Base-by-base conservation (phyloP, 2,329 filamentous ascomycete species). In the Trichoderma pleuroti region DNA sequence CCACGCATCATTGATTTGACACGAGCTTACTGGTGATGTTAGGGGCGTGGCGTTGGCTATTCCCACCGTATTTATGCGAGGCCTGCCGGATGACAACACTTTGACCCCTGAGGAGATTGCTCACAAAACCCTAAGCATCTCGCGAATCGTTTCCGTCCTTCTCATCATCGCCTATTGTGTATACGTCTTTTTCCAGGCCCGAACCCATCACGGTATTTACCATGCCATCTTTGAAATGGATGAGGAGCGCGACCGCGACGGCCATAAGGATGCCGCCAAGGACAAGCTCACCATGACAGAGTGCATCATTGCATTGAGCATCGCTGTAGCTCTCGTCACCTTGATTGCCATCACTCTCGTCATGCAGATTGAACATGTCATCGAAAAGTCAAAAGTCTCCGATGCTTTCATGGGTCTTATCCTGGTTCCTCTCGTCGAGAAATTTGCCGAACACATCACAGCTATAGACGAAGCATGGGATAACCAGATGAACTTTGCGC, bases 161-260 rank as follows among this genome's bases (percentile, higher is more conserved):
- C 57, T 71, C 63, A 68, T 71, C 21, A 66, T 71, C 28, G 64
- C 91, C 30, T 95, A 93, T 76, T 75, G 84, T 18, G 84, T 91
- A 77, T 93, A 86, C 72, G 80, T 93, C 59, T 89, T 86, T 75
- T 96, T 93, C 82, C 93, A 95, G 76, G 87, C 90, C n/a, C 87
- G 87, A 63, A 92, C 91, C 1, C 92, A 95, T 78, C 91, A 95
- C 77, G 87, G 89, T 72, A 90, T 95, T 70, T 94, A 92, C 82
- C 88, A 92, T 74, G 89, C 90, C 69, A 87, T 94, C 68, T 90
- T 94, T 74, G 88, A 91, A 76, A 81, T 84, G 32, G 92, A 95
- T 75, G 92, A 94, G 78, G 81, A 86, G 71, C 85, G 86, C 59
- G 90, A 94, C 75, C 83, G 84, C 62, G 91, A 93, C 76, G 84